Percentiles rank a stretch among this genome's conserved stretches.
phyloP scores from a whole-genome alignment of 139 green algal genomes.

The Chlorella sp. region DNA sequence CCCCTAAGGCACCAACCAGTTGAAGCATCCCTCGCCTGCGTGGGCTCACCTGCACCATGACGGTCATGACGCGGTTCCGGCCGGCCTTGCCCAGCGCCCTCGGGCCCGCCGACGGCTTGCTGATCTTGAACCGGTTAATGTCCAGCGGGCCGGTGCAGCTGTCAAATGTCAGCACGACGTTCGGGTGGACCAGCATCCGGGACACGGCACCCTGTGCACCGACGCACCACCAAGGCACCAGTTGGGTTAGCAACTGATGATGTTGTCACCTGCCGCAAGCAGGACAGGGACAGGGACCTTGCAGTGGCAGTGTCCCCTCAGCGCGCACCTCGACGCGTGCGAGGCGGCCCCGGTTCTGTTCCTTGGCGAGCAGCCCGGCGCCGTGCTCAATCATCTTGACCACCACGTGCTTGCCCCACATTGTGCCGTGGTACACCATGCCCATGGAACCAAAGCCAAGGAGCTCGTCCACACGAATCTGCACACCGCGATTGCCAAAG shows the following conservation, averaged over 20 bases:
- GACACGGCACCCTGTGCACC: not conserved
- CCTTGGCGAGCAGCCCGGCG: conserved; percentile 33
- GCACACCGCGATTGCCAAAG: not conserved
- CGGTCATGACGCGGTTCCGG: conserved; percentile 30
- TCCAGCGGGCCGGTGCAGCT: conserved; percentile 24
- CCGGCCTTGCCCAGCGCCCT: conserved; percentile 12
- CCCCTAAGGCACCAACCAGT: no score
- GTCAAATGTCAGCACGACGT: conserved; percentile 35
- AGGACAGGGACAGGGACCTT: no score
- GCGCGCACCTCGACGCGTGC: conserved; percentile 11
- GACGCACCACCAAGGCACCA: no score
- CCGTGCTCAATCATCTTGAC: conserved; percentile 43
- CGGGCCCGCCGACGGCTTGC: no score
- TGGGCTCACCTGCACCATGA: conserved; percentile 30
- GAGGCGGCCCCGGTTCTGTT: conserved; percentile 12
- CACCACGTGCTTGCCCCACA: conserved; percentile 33
- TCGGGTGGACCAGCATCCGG: conserved; percentile 31
- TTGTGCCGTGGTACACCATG: conserved; percentile 31
- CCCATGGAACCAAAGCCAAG: conserved; percentile 40
- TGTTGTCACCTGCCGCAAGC: no score
- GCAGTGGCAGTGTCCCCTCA: no score
- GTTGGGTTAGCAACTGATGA: no score
- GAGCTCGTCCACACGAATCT: conserved; percentile 22
- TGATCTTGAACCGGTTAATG: not conserved
- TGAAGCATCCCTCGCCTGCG: not conserved